phyloP scores from a whole-genome alignment of 176 grass and related monocot genomes.

The Oryza meyeriana region DNA sequence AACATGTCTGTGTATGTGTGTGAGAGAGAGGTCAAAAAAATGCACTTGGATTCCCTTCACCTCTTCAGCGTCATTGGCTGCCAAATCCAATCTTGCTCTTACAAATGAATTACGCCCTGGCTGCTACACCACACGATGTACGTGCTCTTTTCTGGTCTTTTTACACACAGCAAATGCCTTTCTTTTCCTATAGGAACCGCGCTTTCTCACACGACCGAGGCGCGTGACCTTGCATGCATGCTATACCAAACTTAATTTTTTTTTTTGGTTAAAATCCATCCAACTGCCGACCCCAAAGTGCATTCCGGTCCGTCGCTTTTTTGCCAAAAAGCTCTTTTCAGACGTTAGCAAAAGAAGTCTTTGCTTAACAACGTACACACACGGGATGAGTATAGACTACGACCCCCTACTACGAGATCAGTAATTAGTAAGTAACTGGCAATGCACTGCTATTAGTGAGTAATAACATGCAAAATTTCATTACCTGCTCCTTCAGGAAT shows the following conservation, averaged over 20 bases:
- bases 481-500: background rate
- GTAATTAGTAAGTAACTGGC: background rate
- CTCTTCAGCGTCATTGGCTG: background rate
- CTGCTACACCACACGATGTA: background rate
- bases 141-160: background rate
- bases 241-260: background rate
- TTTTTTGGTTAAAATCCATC: background rate
- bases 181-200: background rate
- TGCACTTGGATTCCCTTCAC: no score
- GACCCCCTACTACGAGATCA: background rate
- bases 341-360: constrained; percentile 10
- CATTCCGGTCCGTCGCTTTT: background rate
- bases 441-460: background rate
- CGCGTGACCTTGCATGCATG: background rate
- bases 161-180: background rate
- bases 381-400: background rate
- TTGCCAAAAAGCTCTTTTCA: constrained; percentile 15
- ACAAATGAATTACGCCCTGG: background rate
- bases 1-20: background rate
- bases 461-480: background rate
- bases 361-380: background rate
- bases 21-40: no score
- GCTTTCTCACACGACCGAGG: background rate
- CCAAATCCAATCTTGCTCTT: background rate
- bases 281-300: background rate